Evolutionary conservation across 2,329 filamentous ascomycete species (phyloP).

Genomic region (Aureobasidium lini): DNA sequence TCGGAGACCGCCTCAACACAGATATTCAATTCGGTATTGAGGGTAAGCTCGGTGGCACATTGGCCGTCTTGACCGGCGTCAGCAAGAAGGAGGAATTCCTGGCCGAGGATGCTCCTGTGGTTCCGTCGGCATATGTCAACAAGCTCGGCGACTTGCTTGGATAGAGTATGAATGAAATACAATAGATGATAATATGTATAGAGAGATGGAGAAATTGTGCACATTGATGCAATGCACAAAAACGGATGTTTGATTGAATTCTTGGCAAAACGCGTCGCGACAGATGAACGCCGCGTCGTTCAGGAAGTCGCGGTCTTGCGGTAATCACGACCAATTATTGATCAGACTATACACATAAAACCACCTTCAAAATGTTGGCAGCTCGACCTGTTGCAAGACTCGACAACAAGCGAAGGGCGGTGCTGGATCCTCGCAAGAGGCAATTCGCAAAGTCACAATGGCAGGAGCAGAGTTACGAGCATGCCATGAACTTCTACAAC

Average conservation of each 20-base stretch:
- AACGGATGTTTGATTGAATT: neutral
- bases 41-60: slow-evolving; percentile 79
- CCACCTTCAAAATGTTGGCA: slow-evolving; percentile 16
- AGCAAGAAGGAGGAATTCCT: slow-evolving; percentile 77
- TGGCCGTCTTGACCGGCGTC: slow-evolving; percentile 87
- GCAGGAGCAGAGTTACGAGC: slow-evolving; percentile 70
- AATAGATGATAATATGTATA: neutral
- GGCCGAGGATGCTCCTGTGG: slow-evolving; percentile 57
- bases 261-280: slow-evolving; percentile 5
- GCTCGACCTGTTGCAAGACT: slow-evolving; percentile 27
- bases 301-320: neutral
- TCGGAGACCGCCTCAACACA: slow-evolving; percentile 87
- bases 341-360: neutral
- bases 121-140: slow-evolving; percentile 79
- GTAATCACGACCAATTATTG: neutral
- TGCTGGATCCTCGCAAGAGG: slow-evolving; percentile 72
- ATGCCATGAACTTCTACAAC: slow-evolving; percentile 87
- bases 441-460: slow-evolving; percentile 75
- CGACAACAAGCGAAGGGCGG: slow-evolving; percentile 66
- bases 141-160: slow-evolving; percentile 65
- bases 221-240: neutral
- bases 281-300: neutral
- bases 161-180: slow-evolving; percentile 7
- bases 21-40: slow-evolving; percentile 95
- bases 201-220: neutral